These are phyloP conservation scores for Candida tetrigidarum DNA, from an alignment of 1,139 yeast genomes.

Conservation along the genomic window DNA sequence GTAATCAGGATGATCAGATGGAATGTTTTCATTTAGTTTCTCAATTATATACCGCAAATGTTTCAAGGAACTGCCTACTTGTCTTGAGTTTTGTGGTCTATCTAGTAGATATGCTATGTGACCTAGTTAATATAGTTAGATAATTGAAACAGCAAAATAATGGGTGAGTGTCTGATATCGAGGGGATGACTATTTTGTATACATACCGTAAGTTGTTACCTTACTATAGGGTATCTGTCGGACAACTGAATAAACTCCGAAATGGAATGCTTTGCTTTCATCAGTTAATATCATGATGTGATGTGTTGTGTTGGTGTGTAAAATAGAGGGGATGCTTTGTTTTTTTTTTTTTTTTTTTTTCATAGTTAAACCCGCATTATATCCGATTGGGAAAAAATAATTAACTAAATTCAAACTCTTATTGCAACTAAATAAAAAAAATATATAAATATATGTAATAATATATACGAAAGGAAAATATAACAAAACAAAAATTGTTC, in stretches of 20 bases:
- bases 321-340: not conserved
- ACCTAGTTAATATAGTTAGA: constrained; percentile 31
- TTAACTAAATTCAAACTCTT: not conserved
- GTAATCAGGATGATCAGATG: constrained; percentile 20
- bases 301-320: not conserved
- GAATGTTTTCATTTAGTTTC: constrained; percentile 25
- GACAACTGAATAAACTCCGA: constrained; percentile 61
- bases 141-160: not conserved
- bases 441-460: not conserved
- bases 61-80: constrained; percentile 74
- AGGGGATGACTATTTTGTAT: too few species aligned
- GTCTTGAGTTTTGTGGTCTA: constrained; percentile 69
- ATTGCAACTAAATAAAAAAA: not conserved
- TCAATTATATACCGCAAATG: constrained; percentile 30
- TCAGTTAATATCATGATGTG: constrained; percentile 28
- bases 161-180: too few species aligned
- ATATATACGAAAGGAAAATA: not conserved
- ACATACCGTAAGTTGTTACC: constrained; percentile 67
- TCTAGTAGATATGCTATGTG: constrained; percentile 69
- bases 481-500: not conserved
- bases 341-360: not conserved
- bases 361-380: too few species aligned
- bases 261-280: constrained; percentile 61
- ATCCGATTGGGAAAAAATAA: too few species aligned
- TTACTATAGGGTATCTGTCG: constrained; percentile 62